A percentile compares a stretch with the other conserved stretches of the same genome.
Evolutionary conservation across 140 eudicot genomes (phyloP).

Genomic region (Ambrosia hybrid): DNA sequence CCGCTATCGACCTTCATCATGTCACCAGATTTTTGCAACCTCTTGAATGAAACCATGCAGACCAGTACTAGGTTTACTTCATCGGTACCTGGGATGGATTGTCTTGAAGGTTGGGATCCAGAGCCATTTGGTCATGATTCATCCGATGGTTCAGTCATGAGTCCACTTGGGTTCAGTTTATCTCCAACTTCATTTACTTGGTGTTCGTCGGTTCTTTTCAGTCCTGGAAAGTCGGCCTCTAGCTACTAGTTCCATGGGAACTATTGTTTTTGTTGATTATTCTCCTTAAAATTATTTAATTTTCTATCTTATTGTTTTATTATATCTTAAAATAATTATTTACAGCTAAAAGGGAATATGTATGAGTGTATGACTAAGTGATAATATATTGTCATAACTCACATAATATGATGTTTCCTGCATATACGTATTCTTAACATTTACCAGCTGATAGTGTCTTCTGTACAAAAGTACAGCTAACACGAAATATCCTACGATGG

Average conservation of each 20-base stretch:
- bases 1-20: slow-evolving; percentile 19
- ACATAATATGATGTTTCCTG: too few relatives aligned
- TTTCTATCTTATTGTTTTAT: not conserved
- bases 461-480: too few relatives aligned
- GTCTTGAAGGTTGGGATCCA: not conserved
- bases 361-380: not conserved
- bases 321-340: not conserved
- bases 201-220: slow-evolving; percentile 31
- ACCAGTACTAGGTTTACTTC: not conserved
- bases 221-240: slow-evolving; percentile 12
- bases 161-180: slow-evolving; percentile 27
- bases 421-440: too few relatives aligned
- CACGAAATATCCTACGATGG: too few relatives aligned
- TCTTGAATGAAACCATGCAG: slow-evolving; percentile 38
- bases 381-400: too few relatives aligned
- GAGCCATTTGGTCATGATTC: not conserved
- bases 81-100: not conserved
- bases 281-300: not conserved
- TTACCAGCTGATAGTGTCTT: too few relatives aligned
- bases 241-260: not conserved
- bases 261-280: too few relatives aligned
- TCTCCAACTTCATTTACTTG: slow-evolving; percentile 29
- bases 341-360: not conserved
- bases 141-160: slow-evolving; percentile 15
- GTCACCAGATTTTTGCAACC: slow-evolving; percentile 27